Evolutionary conservation across 2,329 filamentous ascomycete genomes (phyloP), one percentile per base, ranked within the genome.

Genomic region (Beauveria rudraprayagi): DNA sequence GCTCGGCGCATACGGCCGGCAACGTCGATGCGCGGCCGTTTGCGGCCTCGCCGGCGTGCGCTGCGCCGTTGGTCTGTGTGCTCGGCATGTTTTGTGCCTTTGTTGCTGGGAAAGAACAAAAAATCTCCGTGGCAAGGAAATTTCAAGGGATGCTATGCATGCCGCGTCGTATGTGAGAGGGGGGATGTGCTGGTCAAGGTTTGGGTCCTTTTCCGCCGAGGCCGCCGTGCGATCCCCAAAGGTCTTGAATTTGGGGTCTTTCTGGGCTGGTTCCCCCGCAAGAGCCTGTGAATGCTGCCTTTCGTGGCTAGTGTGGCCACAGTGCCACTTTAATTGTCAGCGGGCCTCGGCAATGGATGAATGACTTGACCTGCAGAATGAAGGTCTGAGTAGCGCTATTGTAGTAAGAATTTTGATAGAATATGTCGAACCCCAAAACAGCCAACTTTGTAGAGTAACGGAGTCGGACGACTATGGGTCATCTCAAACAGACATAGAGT

Each of bases 1-100:
- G 46, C 17, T 57, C 56, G 57, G 52, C 52, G 51, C 56, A 60
- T 26, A 63, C 43, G 5, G 40, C 44, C 61, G 56, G 51, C 44
- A 60, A 41, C 10, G 56, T 52, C 56, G 56, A 14, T 26, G 52
- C 47, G 26, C 47, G 40, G 47, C 53, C 44, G 34, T 43, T 41
- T 19, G 28, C 48, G 44, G 48, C 34, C 40, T 30, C 19, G 19
- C 14, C 11, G n/a, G 50, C 30, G 22, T 58, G 47, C 28, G 51
- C 61, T 30, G 44, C 44, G 51, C 61, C 61, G 50, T 62, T 62
- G 51, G 61, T 44, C 34, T 62, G 56, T 10, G 44, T 17, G 56
- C 37, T 51, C 53, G 53, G 46, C 60, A 61, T 56, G 10, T 46
- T 56, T 40, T 61, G 54, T 9, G 60, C 57, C 60, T 46, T 37